Percentiles rank a stretch among this genome's conserved stretches.
Evolutionary conservation across 495 filamentous ascomycete genomes (phyloP).

Genomic region (Tuber calosporum): DNA sequence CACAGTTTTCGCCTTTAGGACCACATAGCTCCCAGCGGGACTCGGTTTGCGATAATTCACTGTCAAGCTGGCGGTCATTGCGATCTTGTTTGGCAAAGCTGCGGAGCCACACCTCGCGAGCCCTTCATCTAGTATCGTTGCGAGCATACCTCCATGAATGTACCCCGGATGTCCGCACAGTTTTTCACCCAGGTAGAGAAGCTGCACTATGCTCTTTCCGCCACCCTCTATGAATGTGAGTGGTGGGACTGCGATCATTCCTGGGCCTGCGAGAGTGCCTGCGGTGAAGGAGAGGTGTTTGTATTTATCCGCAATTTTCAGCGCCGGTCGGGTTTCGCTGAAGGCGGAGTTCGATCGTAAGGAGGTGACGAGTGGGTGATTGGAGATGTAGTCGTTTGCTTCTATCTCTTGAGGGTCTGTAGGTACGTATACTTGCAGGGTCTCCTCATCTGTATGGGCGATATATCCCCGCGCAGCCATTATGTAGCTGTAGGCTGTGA

Average conservation of each 20-base stretch:
- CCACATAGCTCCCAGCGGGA: constrained; percentile 66
- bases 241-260: constrained; percentile 75
- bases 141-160: constrained; percentile 83
- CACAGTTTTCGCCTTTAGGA: constrained; percentile 69
- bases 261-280: constrained; percentile 67
- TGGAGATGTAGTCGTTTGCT: constrained; percentile 65
- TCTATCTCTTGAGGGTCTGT: constrained; percentile 53
- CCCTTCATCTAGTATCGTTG: constrained; percentile 87
- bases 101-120: constrained; percentile 85
- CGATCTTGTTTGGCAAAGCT: constrained; percentile 79
- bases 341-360: constrained; percentile 63
- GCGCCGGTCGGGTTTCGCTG: constrained; percentile 72
- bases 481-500: constrained; percentile 25
- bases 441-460: constrained; percentile 60
- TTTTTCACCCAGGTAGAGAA: constrained; percentile 72
- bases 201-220: constrained; percentile 64
- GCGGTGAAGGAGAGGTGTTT: constrained; percentile 71
- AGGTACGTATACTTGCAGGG: constrained; percentile 59
- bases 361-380: constrained; percentile 60
- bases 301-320: constrained; percentile 66
- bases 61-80: constrained; percentile 82
- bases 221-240: constrained; percentile 62
- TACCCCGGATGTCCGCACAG: constrained; percentile 89
- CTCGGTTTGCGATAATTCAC: constrained; percentile 81
- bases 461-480: constrained; percentile 38